Percentiles rank a stretch among this genome's conserved stretches.
These are phyloP conservation scores for Aspergillus nidulans DNA, from an alignment of 495 filamentous ascomycete species.

Conservation along the genomic window DNA sequence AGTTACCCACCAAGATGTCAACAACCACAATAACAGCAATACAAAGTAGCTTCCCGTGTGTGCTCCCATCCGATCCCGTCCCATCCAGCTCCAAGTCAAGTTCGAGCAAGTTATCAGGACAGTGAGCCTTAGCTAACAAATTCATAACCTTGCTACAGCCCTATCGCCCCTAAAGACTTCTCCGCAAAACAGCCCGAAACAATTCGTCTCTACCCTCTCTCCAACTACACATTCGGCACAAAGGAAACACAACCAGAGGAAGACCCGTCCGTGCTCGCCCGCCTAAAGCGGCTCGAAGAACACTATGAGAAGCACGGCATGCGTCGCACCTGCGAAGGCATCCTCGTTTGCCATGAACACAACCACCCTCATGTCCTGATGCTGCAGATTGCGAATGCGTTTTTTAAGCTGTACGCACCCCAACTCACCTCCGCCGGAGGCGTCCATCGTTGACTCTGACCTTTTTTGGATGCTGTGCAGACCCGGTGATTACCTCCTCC, in stretches of 20 bases:
- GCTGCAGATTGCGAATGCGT: conserved; percentile 98
- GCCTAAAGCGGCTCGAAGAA: conserved; percentile 87
- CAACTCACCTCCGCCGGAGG: too few relatives aligned
- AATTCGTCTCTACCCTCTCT: conserved; percentile 90
- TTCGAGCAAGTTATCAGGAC: background rate
- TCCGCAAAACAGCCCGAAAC: conserved; percentile 83
- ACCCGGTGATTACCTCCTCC: conserved; percentile 90
- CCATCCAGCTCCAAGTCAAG: background rate
- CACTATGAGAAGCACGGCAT: conserved; percentile 91
- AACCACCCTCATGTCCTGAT: conserved; percentile 97
- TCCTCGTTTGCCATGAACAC: conserved; percentile 96
- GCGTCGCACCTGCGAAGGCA: conserved; percentile 93
- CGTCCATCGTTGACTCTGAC: background rate
- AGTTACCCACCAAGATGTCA: conserved; percentile 53
- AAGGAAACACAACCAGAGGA: conserved; percentile 98
- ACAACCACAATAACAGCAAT: conserved; percentile 65
- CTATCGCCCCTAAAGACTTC: conserved; percentile 76
- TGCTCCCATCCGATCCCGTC: conserved; percentile 13
- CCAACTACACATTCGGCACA: conserved; percentile 97
- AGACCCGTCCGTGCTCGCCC: conserved; percentile 89
- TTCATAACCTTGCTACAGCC: conserved; percentile 45
- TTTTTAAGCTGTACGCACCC: conserved; percentile 87
- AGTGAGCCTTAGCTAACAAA: background rate
- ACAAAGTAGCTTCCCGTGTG: conserved; percentile 65
- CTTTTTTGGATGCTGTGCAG: conserved; percentile 28